Conservation (phyloP, 257 asterid species). For the Paraleonurus japonicus region DNA sequence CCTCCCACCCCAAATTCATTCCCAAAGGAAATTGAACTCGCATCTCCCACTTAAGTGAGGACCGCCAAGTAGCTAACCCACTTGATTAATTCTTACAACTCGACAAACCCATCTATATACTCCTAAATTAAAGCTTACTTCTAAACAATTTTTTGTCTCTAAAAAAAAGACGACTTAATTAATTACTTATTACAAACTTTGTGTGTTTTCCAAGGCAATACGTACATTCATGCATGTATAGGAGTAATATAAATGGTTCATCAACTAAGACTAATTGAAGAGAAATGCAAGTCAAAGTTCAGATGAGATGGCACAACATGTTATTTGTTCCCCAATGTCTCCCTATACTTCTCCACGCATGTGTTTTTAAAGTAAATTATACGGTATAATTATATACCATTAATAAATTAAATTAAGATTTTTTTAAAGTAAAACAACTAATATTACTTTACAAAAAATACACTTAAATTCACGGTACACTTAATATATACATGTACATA, state of each 20-base stretch:
- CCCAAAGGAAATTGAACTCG: no score
- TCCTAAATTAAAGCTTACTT: constrained; percentile 25
- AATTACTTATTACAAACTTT: constrained; percentile 11
- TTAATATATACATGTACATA: no score
- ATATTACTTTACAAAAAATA: no score
- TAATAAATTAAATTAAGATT: no score
- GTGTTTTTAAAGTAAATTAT: no score
- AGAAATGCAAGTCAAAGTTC: constrained; percentile 24
- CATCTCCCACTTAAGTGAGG: no score
- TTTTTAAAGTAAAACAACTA: no score
- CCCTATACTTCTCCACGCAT: neutral
- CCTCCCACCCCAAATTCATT: no score
- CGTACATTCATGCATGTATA: neutral
- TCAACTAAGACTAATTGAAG: neutral
- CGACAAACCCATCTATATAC: constrained; percentile 31
- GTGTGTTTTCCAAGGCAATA: constrained; percentile 27
- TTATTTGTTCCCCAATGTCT: constrained; percentile 29
- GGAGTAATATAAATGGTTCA: constrained; percentile 16
- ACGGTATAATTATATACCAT: no score
- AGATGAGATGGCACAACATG: constrained; percentile 42
- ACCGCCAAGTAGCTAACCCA: no score
- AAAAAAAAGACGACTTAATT: constrained; percentile 1
- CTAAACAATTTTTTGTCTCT: neutral
- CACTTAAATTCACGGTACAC: no score
- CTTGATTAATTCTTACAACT: constrained; percentile 2